A percentile compares a stretch with the other conserved stretches of the same genome.
Evolutionary conservation across 306 rosid species (phyloP).

Genomic region (Malus sylvestris): DNA sequence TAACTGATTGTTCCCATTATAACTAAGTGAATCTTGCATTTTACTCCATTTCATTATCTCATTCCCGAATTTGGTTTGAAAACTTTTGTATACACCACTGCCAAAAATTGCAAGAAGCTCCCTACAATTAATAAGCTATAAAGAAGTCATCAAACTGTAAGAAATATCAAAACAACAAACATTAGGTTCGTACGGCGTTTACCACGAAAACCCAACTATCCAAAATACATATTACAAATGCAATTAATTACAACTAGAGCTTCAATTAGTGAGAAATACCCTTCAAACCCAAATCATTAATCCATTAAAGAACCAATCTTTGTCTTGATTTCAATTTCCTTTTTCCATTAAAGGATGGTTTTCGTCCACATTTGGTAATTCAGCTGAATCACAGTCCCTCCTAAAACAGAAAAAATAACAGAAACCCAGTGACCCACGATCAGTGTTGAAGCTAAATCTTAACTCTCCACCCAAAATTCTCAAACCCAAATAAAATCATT

Average conservation of each 20-base stretch:
- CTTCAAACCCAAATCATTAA: not conserved
- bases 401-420: not conserved
- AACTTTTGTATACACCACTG: not conserved
- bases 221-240: not conserved
- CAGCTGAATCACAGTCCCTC: not conserved
- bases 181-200: too few relatives aligned
- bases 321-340: not conserved
- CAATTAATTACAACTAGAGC: not conserved
- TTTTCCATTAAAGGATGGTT: not conserved
- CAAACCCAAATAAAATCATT: not conserved
- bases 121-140: not conserved
- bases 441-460: not conserved
- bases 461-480: not conserved
- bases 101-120: not conserved
- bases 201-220: not conserved
- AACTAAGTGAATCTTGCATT: conserved; percentile 15
- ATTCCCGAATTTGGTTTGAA: not conserved
- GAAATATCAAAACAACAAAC: not conserved
- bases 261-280: not conserved
- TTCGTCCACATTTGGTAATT: not conserved
- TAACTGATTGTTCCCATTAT: conserved; percentile 19
- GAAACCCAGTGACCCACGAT: not conserved
- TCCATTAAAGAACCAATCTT: not conserved
- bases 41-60: conserved; percentile 21
- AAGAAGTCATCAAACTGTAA: not conserved